These are phyloP conservation scores for Solanum medicagineum DNA, from an alignment of 257 asterid genomes.

Conservation along the genomic window DNA sequence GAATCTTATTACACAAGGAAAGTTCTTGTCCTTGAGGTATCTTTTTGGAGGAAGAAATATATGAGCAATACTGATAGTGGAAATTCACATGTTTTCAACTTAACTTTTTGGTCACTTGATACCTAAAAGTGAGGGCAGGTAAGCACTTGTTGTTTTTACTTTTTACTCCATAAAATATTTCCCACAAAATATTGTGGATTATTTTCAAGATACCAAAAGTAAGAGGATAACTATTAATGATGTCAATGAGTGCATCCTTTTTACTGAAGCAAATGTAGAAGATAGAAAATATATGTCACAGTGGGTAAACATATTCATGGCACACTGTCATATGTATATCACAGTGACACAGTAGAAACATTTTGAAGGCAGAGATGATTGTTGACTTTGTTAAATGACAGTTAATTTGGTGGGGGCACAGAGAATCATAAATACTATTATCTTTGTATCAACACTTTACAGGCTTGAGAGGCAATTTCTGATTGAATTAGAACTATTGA, in stretches of 20 bases:
- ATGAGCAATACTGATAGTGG: neutral
- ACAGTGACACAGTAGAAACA: neutral
- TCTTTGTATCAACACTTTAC: neutral
- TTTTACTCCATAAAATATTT: neutral
- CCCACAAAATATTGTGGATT: neutral
- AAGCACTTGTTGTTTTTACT: neutral
- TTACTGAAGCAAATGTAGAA: neutral
- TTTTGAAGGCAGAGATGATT: neutral
- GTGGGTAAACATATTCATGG: neutral
- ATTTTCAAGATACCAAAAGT: neutral
- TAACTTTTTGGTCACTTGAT: no score
- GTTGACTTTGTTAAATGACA: neutral
- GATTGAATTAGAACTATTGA: neutral
- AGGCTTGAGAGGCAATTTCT: neutral
- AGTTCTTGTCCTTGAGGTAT: neutral
- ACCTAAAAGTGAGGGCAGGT: neutral
- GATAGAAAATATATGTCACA: neutral
- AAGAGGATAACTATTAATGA: neutral
- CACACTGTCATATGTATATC: neutral
- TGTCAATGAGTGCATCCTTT: neutral
- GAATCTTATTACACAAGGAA: no score
- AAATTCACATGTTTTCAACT: neutral
- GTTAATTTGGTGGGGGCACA: neutral
- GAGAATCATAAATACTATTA: neutral
- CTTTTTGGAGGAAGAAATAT: neutral